Evolutionary conservation across 768 basidiomycete species (phyloP).

Genomic region (Boletus reticuloceps): DNA sequence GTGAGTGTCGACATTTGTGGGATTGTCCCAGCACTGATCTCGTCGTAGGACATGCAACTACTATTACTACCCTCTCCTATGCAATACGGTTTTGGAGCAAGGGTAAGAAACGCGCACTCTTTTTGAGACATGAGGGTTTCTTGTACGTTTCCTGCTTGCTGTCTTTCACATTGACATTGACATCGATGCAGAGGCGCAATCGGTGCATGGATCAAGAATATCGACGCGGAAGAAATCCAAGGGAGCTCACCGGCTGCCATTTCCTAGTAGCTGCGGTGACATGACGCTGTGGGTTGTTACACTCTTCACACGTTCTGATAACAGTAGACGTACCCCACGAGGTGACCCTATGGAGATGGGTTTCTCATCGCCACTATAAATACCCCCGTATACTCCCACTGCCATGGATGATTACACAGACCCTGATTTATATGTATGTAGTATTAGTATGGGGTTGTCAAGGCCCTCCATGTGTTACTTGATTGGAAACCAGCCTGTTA

Average conservation of each 20-base stretch:
- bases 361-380: slow-evolving; percentile 25
- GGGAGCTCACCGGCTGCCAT: neutral
- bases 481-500: slow-evolving; percentile 12
- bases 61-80: slow-evolving; percentile 95
- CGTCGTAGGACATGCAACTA: slow-evolving; percentile 84
- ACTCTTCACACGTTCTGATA: slow-evolving; percentile 8
- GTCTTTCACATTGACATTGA: neutral
- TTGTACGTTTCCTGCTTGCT: slow-evolving; percentile 54
- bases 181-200: slow-evolving; percentile 69
- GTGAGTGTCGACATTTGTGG: slow-evolving; percentile 41
- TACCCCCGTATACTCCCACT: slow-evolving; percentile 25
- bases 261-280: slow-evolving; percentile 10
- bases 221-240: slow-evolving; percentile 47
- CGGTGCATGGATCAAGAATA: slow-evolving; percentile 98
- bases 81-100: slow-evolving; percentile 99
- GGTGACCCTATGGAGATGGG: slow-evolving; percentile 18
- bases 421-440: slow-evolving; percentile 5
- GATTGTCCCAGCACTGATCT: slow-evolving; percentile 3
- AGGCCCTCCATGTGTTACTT: slow-evolving; percentile 1
- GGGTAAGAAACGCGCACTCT: slow-evolving; percentile 93
- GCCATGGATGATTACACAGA: slow-evolving; percentile 8
- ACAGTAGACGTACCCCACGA: slow-evolving; percentile 23
- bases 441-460: slow-evolving; percentile 8
- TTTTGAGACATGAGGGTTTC: slow-evolving; percentile 97
- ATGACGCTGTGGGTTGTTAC: neutral